Evolutionary conservation across 371 early-diverging fungal genomes (phyloP), one percentile per base, ranked within the genome.

Genomic region (Apophysomyces ossiformis): DNA sequence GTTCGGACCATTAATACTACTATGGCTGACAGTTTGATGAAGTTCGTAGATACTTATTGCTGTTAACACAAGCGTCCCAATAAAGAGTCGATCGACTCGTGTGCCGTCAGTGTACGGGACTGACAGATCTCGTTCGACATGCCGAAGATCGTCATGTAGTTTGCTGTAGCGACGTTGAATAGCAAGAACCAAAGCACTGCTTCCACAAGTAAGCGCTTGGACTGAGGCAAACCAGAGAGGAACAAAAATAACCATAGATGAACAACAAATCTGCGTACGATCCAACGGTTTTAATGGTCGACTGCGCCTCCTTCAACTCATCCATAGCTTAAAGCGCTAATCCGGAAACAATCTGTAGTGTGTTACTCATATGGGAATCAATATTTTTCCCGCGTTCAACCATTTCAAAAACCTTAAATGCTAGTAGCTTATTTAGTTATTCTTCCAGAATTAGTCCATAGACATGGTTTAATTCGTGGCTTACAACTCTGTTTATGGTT

Each of bases 31-130:
- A 38, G 35, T 43, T 5, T n/a, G n/a, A 43, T 67, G 64, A 12
- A 66, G 50, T 45, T 64, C 37, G 43, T 64, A 68, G 9, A 60
- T 39, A 35, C 62, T 43, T 32, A 63, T 36, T 16, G 47, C n/a
- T 9, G 65, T 57, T 21, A 73, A 50, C 8, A 61, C 39, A n/a
- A 37, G 39, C 1, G 70, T 67, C 6, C 58, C 62, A 45, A 70
- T 37, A 13, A 47, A 58, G 7, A 73, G 35, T 12, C 73, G 70
- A 36, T 58, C 54, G 2, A 70, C 8, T 11, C 73, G 67, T 36
- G 37, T 59, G 36, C 11, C 32, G 54, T 73, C 70, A 11, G 65
- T 47, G 35, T 56, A 73, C 18, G 70, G 70, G 13, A 73, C 70
- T 5, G 59, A 36, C 21, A 66, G 61, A 60, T 73, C 73, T 7